Evolutionary conservation across 371 early-diverging fungal genomes (phyloP).

Genomic region (Smittium mucronatum): DNA sequence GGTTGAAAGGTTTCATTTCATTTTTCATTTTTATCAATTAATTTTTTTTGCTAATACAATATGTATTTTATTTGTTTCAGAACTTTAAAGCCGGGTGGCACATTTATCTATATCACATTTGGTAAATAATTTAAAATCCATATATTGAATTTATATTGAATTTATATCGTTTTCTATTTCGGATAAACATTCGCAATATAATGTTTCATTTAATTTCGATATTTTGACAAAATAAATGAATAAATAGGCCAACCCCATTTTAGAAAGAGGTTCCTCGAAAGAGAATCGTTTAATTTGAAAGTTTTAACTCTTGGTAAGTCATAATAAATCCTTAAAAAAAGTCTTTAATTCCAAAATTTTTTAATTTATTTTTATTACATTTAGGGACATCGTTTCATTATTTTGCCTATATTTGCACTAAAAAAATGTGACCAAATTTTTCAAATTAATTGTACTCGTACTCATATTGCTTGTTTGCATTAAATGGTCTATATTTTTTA

Average conservation of each 20-base stretch:
- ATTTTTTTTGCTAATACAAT: no score
- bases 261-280: constrained; percentile 53
- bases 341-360: no score
- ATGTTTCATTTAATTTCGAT: no score
- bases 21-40: neutral
- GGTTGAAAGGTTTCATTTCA: constrained; percentile 31
- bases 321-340: no score
- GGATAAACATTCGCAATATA: no score
- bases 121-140: constrained; percentile 24
- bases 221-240: no score
- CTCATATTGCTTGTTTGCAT: no score
- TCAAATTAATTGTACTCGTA: no score
- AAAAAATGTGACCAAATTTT: no score
- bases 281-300: constrained; percentile 52
- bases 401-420: constrained; percentile 43
- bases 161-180: no score
- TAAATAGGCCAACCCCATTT: constrained; percentile 70
- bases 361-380: neutral
- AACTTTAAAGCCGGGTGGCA: constrained; percentile 58
- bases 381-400: constrained; percentile 52
- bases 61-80: constrained; percentile 14
- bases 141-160: neutral
- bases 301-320: constrained; percentile 45
- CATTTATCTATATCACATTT: constrained; percentile 78
- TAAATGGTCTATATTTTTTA: no score